These are phyloP conservation scores for Neurospora intermedia DNA, from an alignment of 495 filamentous ascomycete genomes.

Conservation along the genomic window DNA sequence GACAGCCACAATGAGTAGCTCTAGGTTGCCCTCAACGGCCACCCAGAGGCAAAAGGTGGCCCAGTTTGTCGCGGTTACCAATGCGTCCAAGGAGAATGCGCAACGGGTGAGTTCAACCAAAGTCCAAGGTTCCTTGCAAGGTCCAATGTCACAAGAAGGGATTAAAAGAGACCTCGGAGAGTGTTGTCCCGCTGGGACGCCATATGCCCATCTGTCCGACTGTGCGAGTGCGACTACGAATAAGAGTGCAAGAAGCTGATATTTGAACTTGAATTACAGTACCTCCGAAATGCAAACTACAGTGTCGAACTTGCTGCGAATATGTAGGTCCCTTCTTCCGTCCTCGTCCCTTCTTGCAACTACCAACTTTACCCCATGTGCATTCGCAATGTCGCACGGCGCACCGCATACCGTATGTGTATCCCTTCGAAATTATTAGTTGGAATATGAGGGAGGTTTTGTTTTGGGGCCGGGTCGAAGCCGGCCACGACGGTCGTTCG, in stretches of 20 bases:
- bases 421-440: neutral
- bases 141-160: neutral
- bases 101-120: slow-evolving; percentile 31
- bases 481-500: neutral
- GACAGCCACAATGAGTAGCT: neutral
- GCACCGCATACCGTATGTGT: neutral
- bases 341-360: neutral
- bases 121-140: neutral
- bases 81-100: slow-evolving; percentile 40
- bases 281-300: slow-evolving; percentile 30
- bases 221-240: neutral
- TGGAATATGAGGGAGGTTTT: neutral
- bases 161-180: neutral
- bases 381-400: neutral
- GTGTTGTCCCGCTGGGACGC: neutral
- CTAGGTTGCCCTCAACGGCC: slow-evolving; percentile 16
- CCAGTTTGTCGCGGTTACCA: slow-evolving; percentile 45
- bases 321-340: slow-evolving; percentile 30
- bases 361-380: neutral
- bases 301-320: slow-evolving; percentile 41
- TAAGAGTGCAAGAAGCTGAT: neutral
- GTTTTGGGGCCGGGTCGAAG: slow-evolving; percentile 1
- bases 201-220: slow-evolving; percentile 14
- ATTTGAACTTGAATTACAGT: slow-evolving; percentile 15
- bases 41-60: slow-evolving; percentile 39